Evolutionary conservation across 169 alveolate genomes (phyloP), one percentile per base, ranked within the genome.

Genomic region (Condylostoma magnum): DNA sequence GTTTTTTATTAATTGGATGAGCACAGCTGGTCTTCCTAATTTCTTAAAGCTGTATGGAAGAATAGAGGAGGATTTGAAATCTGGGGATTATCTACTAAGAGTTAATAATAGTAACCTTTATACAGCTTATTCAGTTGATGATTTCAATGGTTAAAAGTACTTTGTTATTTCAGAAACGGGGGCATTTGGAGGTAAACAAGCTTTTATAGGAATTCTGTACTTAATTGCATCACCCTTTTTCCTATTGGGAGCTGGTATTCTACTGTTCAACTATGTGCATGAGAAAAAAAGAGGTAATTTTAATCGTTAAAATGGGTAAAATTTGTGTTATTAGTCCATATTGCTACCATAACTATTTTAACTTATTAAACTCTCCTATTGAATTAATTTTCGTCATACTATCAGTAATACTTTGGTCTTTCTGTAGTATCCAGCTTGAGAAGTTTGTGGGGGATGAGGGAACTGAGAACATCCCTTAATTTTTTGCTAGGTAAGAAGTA

Each of bases 1-100:
- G 47, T 82, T 77, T 54, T 85, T 85, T 56, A 74, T 81, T 47
- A 89, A 81, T 18, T 85, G 92, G 92, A 85, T 85, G 92, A 85
- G 89, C 56, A 82, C 86, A 37, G 80, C 89, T 36, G 84, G 83
- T 4, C 68, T 85, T 51, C 92, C 89, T 34, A 65, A 78, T 56
- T 79, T 79, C 56, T 58, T 85, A 55, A 85, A 85, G 75, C 33
- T 85, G 55, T 85, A 86, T 85, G 92, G 89, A 25, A 81, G 69
- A 72, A 85, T 81, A 8, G 78, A 81, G 25, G 4, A 55, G 46
- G 80, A 77, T n/a, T 69, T 80, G 18, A 50, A 54, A 22, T 55
- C 44, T 12, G 84, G 82, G 10, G 6, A 2, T 22, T 69, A 76
- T 25, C 51, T 38, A 15, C 25, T 85, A 6, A 37, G 10, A 25